Conservation (phyloP, 768 basidiomycete genomes). For the Auriscalpium orientale region DNA sequence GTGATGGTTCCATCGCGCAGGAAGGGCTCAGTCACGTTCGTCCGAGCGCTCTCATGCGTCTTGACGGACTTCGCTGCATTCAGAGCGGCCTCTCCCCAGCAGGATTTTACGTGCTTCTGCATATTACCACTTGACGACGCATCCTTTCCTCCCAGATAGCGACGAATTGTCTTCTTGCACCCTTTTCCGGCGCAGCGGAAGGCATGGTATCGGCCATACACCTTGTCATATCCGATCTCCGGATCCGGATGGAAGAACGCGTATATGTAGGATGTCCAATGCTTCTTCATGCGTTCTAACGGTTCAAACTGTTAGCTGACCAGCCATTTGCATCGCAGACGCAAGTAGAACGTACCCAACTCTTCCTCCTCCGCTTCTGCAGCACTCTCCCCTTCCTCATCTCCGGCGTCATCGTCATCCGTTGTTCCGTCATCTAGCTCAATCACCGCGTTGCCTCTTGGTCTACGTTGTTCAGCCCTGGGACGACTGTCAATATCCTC, state of each 20-base stretch:
- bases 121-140: slow-evolving; percentile 7
- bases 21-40: background rate
- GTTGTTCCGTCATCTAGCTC: no score
- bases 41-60: background rate
- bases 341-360: no score
- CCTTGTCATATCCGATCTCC: slow-evolving; percentile 15
- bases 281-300: background rate
- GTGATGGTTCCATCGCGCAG: background rate
- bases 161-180: slow-evolving; percentile 12
- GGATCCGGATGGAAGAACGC: slow-evolving; percentile 18
- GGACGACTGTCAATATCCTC: no score
- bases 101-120: background rate
- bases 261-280: slow-evolving; percentile 23
- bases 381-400: no score
- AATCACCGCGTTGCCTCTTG: no score
- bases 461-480: no score
- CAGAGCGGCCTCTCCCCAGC: background rate
- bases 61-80: background rate
- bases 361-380: no score
- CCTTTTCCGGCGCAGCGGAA: slow-evolving; percentile 19
- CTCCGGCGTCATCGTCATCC: no score
- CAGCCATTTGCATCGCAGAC: no score
- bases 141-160: slow-evolving; percentile 22
- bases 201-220: slow-evolving; percentile 11
- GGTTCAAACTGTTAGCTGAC: no score